Evolutionary conservation across 805 yeast species (phyloP).

Genomic region (Debaryomyces castellii): DNA sequence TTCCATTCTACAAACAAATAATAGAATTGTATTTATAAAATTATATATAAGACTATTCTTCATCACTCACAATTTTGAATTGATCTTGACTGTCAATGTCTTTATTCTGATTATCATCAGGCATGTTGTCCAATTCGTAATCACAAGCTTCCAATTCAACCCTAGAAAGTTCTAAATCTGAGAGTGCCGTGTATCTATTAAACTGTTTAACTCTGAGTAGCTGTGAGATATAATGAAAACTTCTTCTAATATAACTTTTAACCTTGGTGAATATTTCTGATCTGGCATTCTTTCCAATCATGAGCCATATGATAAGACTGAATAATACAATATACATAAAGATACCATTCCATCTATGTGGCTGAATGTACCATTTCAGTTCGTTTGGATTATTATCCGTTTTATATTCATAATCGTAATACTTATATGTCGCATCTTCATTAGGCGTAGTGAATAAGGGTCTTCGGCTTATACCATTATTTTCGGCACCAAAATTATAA

Average conservation of each 20-base stretch:
- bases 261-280: constrained; percentile 7
- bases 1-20: no score
- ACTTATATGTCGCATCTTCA: constrained; percentile 14
- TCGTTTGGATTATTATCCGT: constrained; percentile 27
- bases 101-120: background rate
- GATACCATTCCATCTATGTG: constrained; percentile 42
- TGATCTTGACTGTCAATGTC: constrained; percentile 4
- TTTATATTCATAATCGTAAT: constrained; percentile 30
- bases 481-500: constrained; percentile 56
- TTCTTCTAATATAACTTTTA: background rate
- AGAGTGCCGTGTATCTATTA: background rate
- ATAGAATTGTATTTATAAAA: background rate
- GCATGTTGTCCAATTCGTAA: constrained; percentile 9
- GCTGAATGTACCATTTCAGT: constrained; percentile 44
- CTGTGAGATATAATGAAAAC: background rate
- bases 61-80: constrained; percentile 20
- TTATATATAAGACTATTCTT: constrained; percentile 7
- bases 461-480: constrained; percentile 35
- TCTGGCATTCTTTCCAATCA: constrained; percentile 32
- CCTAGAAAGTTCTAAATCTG: background rate
- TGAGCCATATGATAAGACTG: constrained; percentile 25
- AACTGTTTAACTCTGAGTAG: background rate
- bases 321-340: constrained; percentile 27
- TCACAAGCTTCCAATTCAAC: constrained; percentile 9
- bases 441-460: constrained; percentile 37